Conservation (phyloP, 768 basidiomycete species). For the Jaapia argillacea region DNA sequence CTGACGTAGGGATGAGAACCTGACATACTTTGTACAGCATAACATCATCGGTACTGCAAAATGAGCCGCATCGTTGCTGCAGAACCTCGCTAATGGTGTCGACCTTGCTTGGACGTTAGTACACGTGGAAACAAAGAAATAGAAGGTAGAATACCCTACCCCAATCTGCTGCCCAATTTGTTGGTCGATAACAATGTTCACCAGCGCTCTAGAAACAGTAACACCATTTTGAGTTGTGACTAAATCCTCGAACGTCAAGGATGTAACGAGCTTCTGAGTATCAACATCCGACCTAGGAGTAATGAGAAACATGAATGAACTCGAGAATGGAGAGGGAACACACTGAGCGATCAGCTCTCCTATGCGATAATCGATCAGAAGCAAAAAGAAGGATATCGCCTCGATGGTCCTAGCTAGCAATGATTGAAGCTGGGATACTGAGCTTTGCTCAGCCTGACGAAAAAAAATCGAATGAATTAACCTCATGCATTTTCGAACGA, state of each 20-base stretch:
- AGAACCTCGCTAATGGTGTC: conserved; percentile 94
- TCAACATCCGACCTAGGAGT: conserved; percentile 67
- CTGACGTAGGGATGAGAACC: conserved; percentile 1
- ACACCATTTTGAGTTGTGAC: conserved; percentile 81
- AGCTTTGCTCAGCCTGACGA: conserved; percentile 66
- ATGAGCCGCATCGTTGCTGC: conserved; percentile 91
- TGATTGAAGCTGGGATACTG: conserved; percentile 65
- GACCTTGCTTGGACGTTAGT: conserved; percentile 44
- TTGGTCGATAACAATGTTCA: conserved; percentile 94
- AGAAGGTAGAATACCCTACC: conserved; percentile 34
- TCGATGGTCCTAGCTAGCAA: conserved; percentile 84
- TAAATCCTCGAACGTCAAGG: conserved; percentile 78
- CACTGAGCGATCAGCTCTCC: conserved; percentile 79
- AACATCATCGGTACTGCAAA: conserved; percentile 97
- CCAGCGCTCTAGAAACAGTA: conserved; percentile 79
- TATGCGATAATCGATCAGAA: conserved; percentile 85
- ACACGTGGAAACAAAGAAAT: not conserved
- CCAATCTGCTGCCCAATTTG: conserved; percentile 96
- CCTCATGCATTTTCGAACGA: not conserved
- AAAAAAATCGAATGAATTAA: conserved; percentile 8
- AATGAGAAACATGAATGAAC: conserved; percentile 6
- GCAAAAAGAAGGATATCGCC: conserved; percentile 86
- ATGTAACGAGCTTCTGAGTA: conserved; percentile 55
- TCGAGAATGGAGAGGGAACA: conserved; percentile 15
- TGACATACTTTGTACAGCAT: conserved; percentile 82